Evolutionary conservation across 2,329 filamentous ascomycete species (phyloP).

Genomic region (Rachicladosporium sp.): DNA sequence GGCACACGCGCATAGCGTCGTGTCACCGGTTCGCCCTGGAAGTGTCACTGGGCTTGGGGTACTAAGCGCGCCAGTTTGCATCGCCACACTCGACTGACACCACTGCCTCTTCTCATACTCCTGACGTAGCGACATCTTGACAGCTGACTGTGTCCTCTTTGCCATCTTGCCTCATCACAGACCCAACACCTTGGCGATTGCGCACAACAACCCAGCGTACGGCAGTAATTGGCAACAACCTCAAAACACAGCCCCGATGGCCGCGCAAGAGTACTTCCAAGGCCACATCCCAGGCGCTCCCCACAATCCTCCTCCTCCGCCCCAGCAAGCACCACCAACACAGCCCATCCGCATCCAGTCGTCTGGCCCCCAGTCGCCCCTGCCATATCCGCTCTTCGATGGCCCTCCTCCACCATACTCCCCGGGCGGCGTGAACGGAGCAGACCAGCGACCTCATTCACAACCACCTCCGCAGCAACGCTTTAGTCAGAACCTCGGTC

Average conservation of each 20-base stretch:
- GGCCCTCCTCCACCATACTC: slow-evolving; percentile 7
- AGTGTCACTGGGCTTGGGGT: too few relatives aligned
- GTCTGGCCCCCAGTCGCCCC: slow-evolving; percentile 1
- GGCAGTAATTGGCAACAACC: too few relatives aligned
- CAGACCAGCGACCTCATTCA: slow-evolving; percentile 5
- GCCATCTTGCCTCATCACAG: too few relatives aligned
- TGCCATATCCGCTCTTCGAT: slow-evolving; percentile 8
- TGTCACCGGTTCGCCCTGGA: too few relatives aligned
- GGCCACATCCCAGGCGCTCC: slow-evolving; percentile 4
- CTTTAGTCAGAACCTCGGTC: background rate
- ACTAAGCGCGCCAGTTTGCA: too few relatives aligned
- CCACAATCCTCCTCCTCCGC: slow-evolving; percentile 3
- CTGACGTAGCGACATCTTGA: too few relatives aligned
- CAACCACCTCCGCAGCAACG: slow-evolving; percentile 6
- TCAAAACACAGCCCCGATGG: slow-evolving; percentile 2
- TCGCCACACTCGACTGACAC: too few relatives aligned
- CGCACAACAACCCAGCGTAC: too few relatives aligned
- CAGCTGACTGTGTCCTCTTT: too few relatives aligned
- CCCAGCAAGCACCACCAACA: slow-evolving; percentile 1
- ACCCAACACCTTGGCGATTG: too few relatives aligned
- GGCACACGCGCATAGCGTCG: too few relatives aligned
- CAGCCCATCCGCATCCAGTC: background rate
- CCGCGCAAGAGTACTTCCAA: slow-evolving; percentile 7
- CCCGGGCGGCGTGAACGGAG: background rate
- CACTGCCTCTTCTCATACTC: too few relatives aligned